Percentiles rank a stretch among this genome's conserved stretches.
These are phyloP conservation scores for Nemophila menziesii DNA, from an alignment of 257 asterid genomes.

Conservation along the genomic window DNA sequence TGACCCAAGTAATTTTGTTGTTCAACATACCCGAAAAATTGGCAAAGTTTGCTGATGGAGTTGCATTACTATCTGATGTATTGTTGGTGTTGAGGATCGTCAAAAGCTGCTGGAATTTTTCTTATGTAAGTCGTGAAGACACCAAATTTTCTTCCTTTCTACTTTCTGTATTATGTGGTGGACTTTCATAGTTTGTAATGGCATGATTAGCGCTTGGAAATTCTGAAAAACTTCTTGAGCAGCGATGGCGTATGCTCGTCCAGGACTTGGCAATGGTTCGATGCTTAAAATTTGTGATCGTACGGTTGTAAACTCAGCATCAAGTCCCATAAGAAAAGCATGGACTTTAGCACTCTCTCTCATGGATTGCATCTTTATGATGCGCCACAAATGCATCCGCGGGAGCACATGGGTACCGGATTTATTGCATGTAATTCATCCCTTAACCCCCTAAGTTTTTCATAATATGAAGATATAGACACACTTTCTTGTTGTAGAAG, in stretches of 20 bases:
- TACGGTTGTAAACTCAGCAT: not conserved
- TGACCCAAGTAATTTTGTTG: not conserved
- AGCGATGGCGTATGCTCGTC: not conserved
- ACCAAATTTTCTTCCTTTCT: not conserved
- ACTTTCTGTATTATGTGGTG: too few relatives aligned
- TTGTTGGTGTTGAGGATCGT: not conserved
- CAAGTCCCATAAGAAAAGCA: not conserved
- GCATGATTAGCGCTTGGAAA: not conserved
- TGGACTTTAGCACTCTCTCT: not conserved
- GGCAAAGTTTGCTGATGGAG: too few relatives aligned
- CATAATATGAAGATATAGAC: not conserved
- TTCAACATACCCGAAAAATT: not conserved
- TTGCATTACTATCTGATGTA: too few relatives aligned
- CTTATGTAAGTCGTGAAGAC: not conserved
- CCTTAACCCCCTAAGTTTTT: not conserved
- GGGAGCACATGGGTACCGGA: not conserved
- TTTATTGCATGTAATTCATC: not conserved
- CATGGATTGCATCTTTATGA: not conserved
- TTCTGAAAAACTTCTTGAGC: not conserved
- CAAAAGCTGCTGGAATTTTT: not conserved
- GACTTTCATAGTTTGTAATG: not conserved
- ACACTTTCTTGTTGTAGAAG: too few relatives aligned
- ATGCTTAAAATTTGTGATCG: not conserved
- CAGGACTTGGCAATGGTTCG: not conserved
- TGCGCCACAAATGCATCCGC: not conserved